Evolutionary conservation across 176 grass and related monocot species (phyloP), one percentile per base, ranked within the genome.

Genomic region (Oryza meyeriana): DNA sequence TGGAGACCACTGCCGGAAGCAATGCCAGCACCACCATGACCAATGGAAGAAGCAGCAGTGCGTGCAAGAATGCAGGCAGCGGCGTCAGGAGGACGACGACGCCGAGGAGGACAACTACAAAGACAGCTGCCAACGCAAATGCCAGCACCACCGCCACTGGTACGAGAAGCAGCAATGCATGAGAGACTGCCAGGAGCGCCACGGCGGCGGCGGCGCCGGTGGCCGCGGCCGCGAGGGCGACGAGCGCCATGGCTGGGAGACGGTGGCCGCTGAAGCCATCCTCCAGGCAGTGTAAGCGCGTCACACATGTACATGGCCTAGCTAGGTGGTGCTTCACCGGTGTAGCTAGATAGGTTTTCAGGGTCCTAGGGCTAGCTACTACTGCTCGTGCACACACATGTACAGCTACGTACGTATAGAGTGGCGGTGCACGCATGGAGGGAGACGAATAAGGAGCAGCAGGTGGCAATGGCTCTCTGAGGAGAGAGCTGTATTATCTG

Each of bases 261-360:
- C 30, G 76, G 48, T 66, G 81, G 76, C 62, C 11, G 87, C 47
- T 24, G 87, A 31, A 11, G 81, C 69, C 69, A 48, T 88, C 81
- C 87, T 84, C 22, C 22, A 61, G 81, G 61, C 29, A 48, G 76
- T 38, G 61, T 79, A 57, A 83, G 0, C 1, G 4, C 4, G 14
- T 5, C 14, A 40, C 6, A 1, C 1, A 4, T 5, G 39, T 4
- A 9, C 55, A 14, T 28, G 11, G 61, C 61, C 61, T 13, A 13
- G 28, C 27, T 5, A 27, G 24, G 25, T 57, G 64, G 69, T n/a
- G n/a, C n/a, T n/a, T n/a, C n/a, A n/a, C n/a, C n/a, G n/a, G n/a
- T n/a, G n/a, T 57, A 12, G 40, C 32, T 39, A 72, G 35, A n/a
- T n/a, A 33, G 67, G 25, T 24, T 25, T 28, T 5, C 57, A n/a